Evolutionary conservation across 768 basidiomycete species (phyloP), one percentile per base, ranked within the genome.

Genomic region (Tulasnella sp.): DNA sequence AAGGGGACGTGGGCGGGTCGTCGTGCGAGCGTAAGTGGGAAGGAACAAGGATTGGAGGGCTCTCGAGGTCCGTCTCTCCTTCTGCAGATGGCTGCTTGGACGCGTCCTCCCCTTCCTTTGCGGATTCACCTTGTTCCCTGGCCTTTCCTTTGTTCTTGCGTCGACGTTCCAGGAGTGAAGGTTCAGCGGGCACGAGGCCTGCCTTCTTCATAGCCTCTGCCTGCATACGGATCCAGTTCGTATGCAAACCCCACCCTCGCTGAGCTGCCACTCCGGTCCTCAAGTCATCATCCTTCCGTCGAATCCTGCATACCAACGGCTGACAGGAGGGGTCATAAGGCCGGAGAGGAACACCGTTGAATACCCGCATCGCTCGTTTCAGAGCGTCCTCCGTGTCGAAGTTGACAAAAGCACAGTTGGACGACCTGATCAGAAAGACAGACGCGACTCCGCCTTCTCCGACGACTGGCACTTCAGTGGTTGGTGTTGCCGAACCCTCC

Each of bases 401-500:
- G 68, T 98, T 97, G 68, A 94, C 78, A 65, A 98, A 97, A 3
- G 88, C 89, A 69, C 93, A 97, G 65, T 81, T 88, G 2, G 91
- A 93, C n/a, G 89, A 80, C n/a, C 84, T 77, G 63, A 98, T 98
- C 52, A 91, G 79, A 70, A 94, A 96, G 59, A 98, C 81, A 11
- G 87, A 91, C 1, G 83, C 67, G 0, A 96, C 80, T 6, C 88
- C 88, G 39, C 73, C 73, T n/a, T 53, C 39, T n/a, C n/a, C n/a
- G n/a, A n/a, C n/a, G n/a, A n/a, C n/a, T n/a, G n/a, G n/a, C n/a
- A n/a, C n/a, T n/a, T n/a, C n/a, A n/a, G n/a, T n/a, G 7, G 41
- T 6, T 39, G 36, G 36, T 19, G 41, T 6, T 1, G 52, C 17
- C 8, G 52, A 23, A 15, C 23, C 52, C 4, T 53, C 52, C 11